Conservation (phyloP, 1,284 basidiomycete species). For the Termitomyces sp. region DNA sequence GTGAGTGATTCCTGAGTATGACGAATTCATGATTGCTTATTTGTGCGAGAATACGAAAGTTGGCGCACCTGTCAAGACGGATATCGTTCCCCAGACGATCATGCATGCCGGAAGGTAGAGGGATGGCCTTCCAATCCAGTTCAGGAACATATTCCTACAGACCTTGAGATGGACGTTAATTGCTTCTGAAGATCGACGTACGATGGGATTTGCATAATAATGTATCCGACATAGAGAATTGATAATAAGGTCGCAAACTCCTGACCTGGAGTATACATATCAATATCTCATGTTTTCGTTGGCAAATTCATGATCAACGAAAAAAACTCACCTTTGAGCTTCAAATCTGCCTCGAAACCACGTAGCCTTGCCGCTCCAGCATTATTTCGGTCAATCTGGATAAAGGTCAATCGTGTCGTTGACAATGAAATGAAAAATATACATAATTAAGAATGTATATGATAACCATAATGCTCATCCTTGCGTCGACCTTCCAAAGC, state of each 20-base stretch:
- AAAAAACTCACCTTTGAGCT: slow-evolving; percentile 42
- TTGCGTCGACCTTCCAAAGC: slow-evolving; percentile 56
- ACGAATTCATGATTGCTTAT: slow-evolving; percentile 2
- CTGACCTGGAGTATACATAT: slow-evolving; percentile 12
- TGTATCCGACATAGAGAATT: slow-evolving; percentile 76
- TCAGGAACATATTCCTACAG: slow-evolving; percentile 69
- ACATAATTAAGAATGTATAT: slow-evolving; percentile 68
- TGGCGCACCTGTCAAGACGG: slow-evolving; percentile 48
- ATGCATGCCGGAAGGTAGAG: slow-evolving; percentile 71
- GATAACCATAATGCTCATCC: slow-evolving; percentile 61
- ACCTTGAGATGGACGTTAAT: not conserved
- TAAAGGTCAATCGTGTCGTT: slow-evolving; percentile 10
- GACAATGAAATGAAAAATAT: slow-evolving; percentile 18
- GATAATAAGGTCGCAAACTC: slow-evolving; percentile 71
- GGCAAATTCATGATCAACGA: not conserved
- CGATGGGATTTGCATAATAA: slow-evolving; percentile 78
- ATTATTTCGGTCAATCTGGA: slow-evolving; percentile 62
- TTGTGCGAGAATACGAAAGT: slow-evolving; percentile 1
- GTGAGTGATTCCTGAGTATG: slow-evolving; percentile 44
- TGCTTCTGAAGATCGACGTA: slow-evolving; percentile 26
- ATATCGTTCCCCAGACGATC: slow-evolving; percentile 67
- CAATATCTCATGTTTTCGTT: not conserved
- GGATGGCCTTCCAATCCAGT: slow-evolving; percentile 67
- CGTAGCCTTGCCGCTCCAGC: slow-evolving; percentile 57
- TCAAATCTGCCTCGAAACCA: slow-evolving; percentile 68